These are phyloP conservation scores for Hypoxylon perforatum DNA, from an alignment of 495 filamentous ascomycete species.

Conservation along the genomic window DNA sequence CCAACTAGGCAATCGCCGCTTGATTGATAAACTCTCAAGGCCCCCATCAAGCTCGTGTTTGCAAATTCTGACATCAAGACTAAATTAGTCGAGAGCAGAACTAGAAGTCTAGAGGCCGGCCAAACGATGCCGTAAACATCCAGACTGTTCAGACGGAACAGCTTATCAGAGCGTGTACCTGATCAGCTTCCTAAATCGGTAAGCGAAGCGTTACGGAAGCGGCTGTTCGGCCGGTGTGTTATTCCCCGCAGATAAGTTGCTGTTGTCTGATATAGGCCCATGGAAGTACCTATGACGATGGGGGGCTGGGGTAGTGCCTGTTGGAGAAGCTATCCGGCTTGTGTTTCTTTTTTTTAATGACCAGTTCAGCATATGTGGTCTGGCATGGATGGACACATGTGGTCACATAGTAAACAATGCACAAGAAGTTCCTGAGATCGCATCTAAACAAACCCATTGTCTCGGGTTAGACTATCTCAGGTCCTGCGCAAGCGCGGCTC, in stretches of 20 bases:
- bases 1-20: too few species aligned
- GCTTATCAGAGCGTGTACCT: conserved; percentile 23
- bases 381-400: not conserved
- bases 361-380: not conserved
- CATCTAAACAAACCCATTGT: not conserved
- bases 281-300: not conserved
- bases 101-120: not conserved
- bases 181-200: conserved; percentile 34
- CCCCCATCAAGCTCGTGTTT: too few species aligned
- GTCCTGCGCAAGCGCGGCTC: conserved; percentile 5
- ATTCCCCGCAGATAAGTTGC: conserved; percentile 35
- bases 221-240: not conserved
- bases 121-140: not conserved
- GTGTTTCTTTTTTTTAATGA: not conserved
- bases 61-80: too few species aligned
- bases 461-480: conserved; percentile 9
- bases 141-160: not conserved
- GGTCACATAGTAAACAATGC: not conserved
- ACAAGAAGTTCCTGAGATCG: not conserved
- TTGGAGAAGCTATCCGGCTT: not conserved
- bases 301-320: not conserved
- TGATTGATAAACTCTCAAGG: too few species aligned
- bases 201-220: conserved; percentile 3
- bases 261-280: not conserved
- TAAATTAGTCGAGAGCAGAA: too few species aligned